These are phyloP conservation scores for Sphaerulina musiva DNA, from an alignment of 2,329 filamentous ascomycete species.

Conservation along the genomic window DNA sequence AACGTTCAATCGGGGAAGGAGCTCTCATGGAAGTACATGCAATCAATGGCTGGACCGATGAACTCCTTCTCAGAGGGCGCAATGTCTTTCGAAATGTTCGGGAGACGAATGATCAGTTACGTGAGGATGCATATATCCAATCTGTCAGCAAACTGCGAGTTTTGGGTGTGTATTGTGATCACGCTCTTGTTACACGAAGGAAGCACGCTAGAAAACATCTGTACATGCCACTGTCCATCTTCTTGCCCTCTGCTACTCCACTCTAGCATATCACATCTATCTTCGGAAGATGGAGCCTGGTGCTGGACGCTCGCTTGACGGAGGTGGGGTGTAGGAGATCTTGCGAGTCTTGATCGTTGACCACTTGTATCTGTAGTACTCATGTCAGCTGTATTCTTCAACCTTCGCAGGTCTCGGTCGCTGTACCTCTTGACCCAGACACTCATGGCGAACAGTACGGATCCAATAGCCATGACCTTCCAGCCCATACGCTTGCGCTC, in stretches of 20 bases:
- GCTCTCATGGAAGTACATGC: no score
- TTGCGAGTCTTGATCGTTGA: constrained; percentile 91
- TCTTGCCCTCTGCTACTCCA: constrained; percentile 4
- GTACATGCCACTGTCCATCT: constrained; percentile 20
- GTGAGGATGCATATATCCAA: no score
- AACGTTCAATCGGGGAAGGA: no score
- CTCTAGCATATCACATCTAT: constrained; percentile 14
- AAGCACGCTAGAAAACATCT: constrained; percentile 25
- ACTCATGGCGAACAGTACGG: constrained; percentile 74
- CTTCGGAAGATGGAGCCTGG: constrained; percentile 25
- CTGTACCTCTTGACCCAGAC: constrained; percentile 87
- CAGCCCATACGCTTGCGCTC: constrained; percentile 99
- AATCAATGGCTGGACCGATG: no score
- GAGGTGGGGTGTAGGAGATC: constrained; percentile 44
- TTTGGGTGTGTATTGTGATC: constrained; percentile 8
- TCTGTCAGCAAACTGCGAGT: no score
- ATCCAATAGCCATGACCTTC: constrained; percentile 80
- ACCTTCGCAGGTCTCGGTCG: background rate
- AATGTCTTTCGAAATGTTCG: no score
- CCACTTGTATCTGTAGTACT: constrained; percentile 75
- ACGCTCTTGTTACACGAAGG: constrained; percentile 22
- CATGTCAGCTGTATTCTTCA: constrained; percentile 25
- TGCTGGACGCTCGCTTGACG: constrained; percentile 15
- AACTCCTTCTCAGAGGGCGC: no score
- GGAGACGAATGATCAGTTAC: no score